Percentiles rank a stretch among this genome's conserved stretches.
These are phyloP conservation scores for Yarrowia alimentaria DNA, from an alignment of 805 yeast species.

Conservation along the genomic window DNA sequence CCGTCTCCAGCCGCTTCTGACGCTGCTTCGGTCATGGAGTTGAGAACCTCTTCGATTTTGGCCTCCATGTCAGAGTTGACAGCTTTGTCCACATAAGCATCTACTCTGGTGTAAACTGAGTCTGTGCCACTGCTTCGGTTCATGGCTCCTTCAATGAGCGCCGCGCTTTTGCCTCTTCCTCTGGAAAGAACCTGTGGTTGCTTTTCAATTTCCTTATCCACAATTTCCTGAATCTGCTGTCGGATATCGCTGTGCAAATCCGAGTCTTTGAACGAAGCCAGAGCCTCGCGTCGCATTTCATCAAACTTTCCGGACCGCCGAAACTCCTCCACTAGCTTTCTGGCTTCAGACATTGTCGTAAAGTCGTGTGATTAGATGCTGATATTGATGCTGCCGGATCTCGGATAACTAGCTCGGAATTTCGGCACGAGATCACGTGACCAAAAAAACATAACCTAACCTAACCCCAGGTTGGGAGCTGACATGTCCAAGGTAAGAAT, in stretches of 20 bases:
- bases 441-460: background rate
- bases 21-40: slow-evolving; percentile 1
- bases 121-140: slow-evolving; percentile 30
- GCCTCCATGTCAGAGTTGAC: slow-evolving; percentile 26
- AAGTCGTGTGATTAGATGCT: too few species aligned
- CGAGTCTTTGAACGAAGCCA: slow-evolving; percentile 7
- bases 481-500: background rate
- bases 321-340: slow-evolving; percentile 25
- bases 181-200: slow-evolving; percentile 33
- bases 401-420: slow-evolving; percentile 20
- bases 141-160: slow-evolving; percentile 33
- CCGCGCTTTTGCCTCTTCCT: slow-evolving; percentile 35
- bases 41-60: slow-evolving; percentile 20
- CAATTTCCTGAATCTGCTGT: slow-evolving; percentile 31
- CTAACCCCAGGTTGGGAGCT: background rate
- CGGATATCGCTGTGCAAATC: slow-evolving; percentile 27
- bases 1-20: background rate
- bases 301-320: slow-evolving; percentile 26
- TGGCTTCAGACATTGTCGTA: slow-evolving; percentile 12
- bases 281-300: slow-evolving; percentile 12
- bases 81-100: slow-evolving; percentile 27
- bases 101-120: slow-evolving; percentile 30
- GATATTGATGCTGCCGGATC: background rate
- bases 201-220: slow-evolving; percentile 33
- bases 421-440: slow-evolving; percentile 1